A percentile compares a stretch with the other conserved stretches of the same genome.
These are phyloP conservation scores for Beauveria asiatica DNA, from an alignment of 2,329 filamentous ascomycete species.

Conservation along the genomic window DNA sequence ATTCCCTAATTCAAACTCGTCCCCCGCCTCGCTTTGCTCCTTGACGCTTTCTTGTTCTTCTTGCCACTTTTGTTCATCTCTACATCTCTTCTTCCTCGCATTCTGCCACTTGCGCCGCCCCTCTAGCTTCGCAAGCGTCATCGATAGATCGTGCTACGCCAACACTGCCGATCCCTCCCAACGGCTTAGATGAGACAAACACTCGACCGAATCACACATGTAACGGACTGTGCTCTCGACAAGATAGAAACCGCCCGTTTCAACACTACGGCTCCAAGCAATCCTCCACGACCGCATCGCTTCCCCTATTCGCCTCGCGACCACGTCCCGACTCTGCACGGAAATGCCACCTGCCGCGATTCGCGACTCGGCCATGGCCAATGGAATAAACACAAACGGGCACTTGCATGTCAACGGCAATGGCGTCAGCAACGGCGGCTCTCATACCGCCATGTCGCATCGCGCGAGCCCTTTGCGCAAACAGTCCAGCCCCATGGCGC, in stretches of 20 bases:
- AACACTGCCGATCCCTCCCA: not conserved
- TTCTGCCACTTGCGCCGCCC: not conserved
- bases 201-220: not conserved
- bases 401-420: conserved; percentile 27
- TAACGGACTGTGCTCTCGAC: not conserved
- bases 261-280: not conserved
- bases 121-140: not conserved
- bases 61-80: not conserved
- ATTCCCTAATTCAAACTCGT: not conserved
- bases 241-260: not conserved
- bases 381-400: conserved; percentile 15
- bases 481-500: conserved; percentile 60
- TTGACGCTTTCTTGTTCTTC: not conserved
- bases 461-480: conserved; percentile 42
- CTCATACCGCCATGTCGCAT: conserved; percentile 25
- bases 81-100: too few species aligned
- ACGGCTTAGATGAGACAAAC: not conserved
- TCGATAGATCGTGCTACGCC: not conserved
- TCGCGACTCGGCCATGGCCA: conserved; percentile 4
- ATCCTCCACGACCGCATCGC: not conserved
- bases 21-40: not conserved
- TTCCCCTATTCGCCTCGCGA: not conserved
- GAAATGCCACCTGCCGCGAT: conserved; percentile 4
- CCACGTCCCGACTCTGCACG: not conserved
- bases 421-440: conserved; percentile 25